Base-by-base conservation (phyloP, 1,139 yeast species). In the Hansenula lynferdii region DNA sequence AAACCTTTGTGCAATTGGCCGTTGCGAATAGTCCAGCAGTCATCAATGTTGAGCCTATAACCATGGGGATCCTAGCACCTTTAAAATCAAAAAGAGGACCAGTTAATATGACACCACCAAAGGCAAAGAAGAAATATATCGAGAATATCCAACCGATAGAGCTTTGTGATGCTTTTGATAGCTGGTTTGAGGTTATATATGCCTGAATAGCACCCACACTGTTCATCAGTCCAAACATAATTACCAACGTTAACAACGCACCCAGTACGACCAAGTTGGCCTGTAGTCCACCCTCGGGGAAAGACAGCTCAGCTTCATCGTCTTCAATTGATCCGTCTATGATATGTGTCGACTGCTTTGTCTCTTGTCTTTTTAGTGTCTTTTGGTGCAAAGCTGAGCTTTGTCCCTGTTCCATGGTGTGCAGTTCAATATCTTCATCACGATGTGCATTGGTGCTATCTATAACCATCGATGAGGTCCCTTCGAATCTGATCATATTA, bases 111-210 rank as follows among this genome's bases (percentile, higher is more conserved):
- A 80, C 78, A 17, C 80, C 72, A 36, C 77, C 67, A 52, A 76
- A 76, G 51, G 77, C 66, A 19, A 80, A 64, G 42, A 79, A 79
- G 37, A 71, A 57, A 53, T 71, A 77, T 6, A 79, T 57, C 5
- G 82, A 71, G 54, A 80, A 80, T 28, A 80, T 72, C 87, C 87
- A 80, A 4, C 82, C 77, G 1, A 77, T 65, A 18, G 69, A 60
- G 2, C 77, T 61, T 7, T 71, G 64, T 8, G 71, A 56, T 12
- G 62, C 56, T 31, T 63, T 52, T 6, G 56, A 54, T 37, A 80
- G 62, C 50, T 77, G 82, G 51, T 80, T 67, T 36, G 63, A 57
- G 8, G 72, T 55, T 5, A 80, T 65, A 53, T 77, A 78, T 3
- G 81, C 70, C 54, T 80, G 82, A 21, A 80, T 67, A 12, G 78